Conservation (phyloP, 202 grass and related monocot species). For the Hordeum pubiflorum region DNA sequence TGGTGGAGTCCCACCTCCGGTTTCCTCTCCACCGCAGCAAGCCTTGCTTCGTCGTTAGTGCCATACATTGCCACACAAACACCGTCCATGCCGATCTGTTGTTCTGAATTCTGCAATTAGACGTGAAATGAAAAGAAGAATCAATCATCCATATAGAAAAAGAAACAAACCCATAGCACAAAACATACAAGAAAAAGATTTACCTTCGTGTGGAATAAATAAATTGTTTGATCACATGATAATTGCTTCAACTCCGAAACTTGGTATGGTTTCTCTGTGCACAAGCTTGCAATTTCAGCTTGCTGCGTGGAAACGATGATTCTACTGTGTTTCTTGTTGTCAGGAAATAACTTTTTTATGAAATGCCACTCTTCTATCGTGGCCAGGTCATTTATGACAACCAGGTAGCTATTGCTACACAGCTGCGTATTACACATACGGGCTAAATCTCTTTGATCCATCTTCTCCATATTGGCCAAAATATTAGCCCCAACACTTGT, state of each 20-base stretch:
- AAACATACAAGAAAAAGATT: neutral
- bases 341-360: neutral
- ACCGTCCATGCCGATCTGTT: accelerated
- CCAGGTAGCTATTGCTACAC: neutral
- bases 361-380: neutral
- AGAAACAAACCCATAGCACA: neutral
- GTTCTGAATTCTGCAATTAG: neutral
- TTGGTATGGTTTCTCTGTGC: neutral
- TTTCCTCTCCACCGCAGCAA: neutral
- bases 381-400: neutral
- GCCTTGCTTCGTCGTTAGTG: no score
- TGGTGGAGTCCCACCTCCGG: neutral
- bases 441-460: neutral
- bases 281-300: conserved; percentile 1
- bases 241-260: neutral
- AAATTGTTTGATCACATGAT: neutral
- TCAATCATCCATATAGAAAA: neutral
- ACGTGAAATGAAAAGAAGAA: neutral
- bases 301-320: neutral
- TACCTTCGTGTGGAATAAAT: neutral
- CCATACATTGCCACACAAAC: neutral
- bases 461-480: neutral
- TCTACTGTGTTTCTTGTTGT: neutral
- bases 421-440: neutral
- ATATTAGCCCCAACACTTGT: neutral